A percentile compares a stretch with the other conserved stretches of the same genome.
Conservation (phyloP, 2,329 filamentous ascomycete species). For the Dothistroma septosporum region DNA sequence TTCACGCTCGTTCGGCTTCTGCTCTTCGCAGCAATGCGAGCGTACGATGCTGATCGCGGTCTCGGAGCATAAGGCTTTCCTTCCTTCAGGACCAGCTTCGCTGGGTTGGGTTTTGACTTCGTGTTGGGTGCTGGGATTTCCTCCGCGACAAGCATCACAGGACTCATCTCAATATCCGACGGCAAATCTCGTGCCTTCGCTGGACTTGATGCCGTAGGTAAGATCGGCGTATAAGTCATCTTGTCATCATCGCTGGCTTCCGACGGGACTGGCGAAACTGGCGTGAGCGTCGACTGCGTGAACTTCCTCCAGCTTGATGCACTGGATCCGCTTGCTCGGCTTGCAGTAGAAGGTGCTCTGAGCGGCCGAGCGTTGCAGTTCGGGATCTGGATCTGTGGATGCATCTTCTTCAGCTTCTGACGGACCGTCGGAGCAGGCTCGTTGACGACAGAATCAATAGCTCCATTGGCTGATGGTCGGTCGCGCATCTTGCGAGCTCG, state of each 20-base stretch:
- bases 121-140: slow-evolving; percentile 30
- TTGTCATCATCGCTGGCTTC: slow-evolving; percentile 22
- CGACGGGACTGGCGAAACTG: slow-evolving; percentile 29
- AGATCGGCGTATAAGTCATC: slow-evolving; percentile 28
- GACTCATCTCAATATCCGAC: slow-evolving; percentile 24
- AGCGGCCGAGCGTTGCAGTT: slow-evolving; percentile 25
- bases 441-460: slow-evolving; percentile 29
- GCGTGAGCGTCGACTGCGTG: slow-evolving; percentile 27
- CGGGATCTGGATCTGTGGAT: slow-evolving; percentile 32
- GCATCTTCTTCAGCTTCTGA: slow-evolving; percentile 29
- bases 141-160: slow-evolving; percentile 36
- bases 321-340: slow-evolving; percentile 23
- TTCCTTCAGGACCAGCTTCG: slow-evolving; percentile 29
- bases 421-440: slow-evolving; percentile 18
- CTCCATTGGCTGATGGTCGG: slow-evolving; percentile 19
- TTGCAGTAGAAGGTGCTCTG: slow-evolving; percentile 25
- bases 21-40: slow-evolving; percentile 22
- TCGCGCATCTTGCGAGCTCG: slow-evolving; percentile 35
- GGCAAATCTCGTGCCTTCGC: slow-evolving; percentile 13
- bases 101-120: slow-evolving; percentile 26
- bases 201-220: slow-evolving; percentile 19
- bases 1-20: slow-evolving; percentile 19
- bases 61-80: slow-evolving; percentile 29
- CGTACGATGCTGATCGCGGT: slow-evolving; percentile 31
- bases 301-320: slow-evolving; percentile 30